phyloP scores from a whole-genome alignment of 2,329 filamentous ascomycete species.

The Epichloe amarillans region DNA sequence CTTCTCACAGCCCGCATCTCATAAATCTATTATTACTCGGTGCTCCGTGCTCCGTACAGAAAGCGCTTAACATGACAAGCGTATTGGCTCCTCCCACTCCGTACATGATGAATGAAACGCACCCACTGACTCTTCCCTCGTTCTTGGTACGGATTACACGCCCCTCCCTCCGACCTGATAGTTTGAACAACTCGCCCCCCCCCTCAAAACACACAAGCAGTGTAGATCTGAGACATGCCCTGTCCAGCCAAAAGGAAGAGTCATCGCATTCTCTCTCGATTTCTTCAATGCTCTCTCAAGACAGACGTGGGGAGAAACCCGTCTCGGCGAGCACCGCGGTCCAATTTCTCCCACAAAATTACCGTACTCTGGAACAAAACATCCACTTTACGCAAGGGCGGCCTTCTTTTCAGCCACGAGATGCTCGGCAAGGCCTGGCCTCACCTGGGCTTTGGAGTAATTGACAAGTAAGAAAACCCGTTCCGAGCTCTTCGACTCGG shows the following conservation, averaged over 20 bases:
- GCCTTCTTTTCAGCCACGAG: neutral
- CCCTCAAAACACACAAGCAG: neutral
- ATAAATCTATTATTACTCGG: neutral
- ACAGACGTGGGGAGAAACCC: neutral
- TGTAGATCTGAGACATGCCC: neutral
- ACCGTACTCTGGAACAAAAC: neutral
- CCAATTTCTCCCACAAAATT: neutral
- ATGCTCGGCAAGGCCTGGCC: too few relatives aligned
- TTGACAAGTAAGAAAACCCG: too few relatives aligned
- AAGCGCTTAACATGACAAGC: neutral
- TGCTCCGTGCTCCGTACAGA: neutral
- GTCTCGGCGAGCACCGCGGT: neutral
- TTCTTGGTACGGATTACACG: too few relatives aligned
- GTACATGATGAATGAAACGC: neutral
- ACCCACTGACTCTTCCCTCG: neutral
- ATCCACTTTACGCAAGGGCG: conserved; percentile 2
- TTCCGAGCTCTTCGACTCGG: too few relatives aligned
- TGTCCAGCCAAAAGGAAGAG: neutral
- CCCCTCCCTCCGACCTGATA: too few relatives aligned
- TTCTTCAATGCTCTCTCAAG: neutral
- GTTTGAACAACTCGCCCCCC: too few relatives aligned
- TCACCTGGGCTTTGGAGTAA: too few relatives aligned
- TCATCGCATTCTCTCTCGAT: neutral
- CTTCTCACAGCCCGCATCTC: neutral
- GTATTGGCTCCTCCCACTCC: neutral